phyloP scores from a whole-genome alignment of 1,284 basidiomycete species.

The Moesziomyces parantarcticus region DNA sequence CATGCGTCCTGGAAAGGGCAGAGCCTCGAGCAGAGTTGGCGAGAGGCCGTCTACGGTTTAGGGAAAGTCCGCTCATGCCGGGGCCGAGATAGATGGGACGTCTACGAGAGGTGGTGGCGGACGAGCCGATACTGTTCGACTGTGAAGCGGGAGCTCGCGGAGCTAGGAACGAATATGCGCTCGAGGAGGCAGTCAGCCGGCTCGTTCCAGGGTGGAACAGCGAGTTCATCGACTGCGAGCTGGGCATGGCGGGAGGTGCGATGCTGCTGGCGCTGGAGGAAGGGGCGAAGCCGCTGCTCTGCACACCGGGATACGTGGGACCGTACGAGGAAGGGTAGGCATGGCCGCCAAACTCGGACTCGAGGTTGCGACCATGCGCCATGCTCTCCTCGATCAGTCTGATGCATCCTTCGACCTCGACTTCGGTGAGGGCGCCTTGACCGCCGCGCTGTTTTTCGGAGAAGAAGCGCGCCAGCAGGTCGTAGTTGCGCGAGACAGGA shows the following conservation, averaged over 20 bases:
- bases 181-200: constrained; percentile 29
- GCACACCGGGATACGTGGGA: constrained; percentile 6
- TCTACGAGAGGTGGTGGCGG: constrained; percentile 14
- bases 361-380: constrained; percentile 38
- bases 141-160: constrained; percentile 30
- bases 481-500: constrained; percentile 56
- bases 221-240: constrained; percentile 29
- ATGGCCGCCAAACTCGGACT: constrained; percentile 24
- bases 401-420: constrained; percentile 57
- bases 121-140: constrained; percentile 2
- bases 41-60: constrained; percentile 31
- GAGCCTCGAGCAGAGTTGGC: constrained; percentile 35
- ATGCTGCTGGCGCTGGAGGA: constrained; percentile 43
- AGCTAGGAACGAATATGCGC: constrained; percentile 41
- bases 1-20: constrained; percentile 12
- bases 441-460: constrained; percentile 52
- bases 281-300: constrained; percentile 9
- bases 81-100: constrained; percentile 48
- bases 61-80: constrained; percentile 47
- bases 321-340: constrained; percentile 4
- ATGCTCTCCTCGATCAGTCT: constrained; percentile 55
- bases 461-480: constrained; percentile 57
- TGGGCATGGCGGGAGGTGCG: constrained; percentile 26
- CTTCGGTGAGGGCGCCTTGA: constrained; percentile 45
- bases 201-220: constrained; percentile 43